Percentiles rank a stretch among this genome's conserved stretches.
Evolutionary conservation across 2,329 filamentous ascomycete genomes (phyloP).

Genomic region (Aspergillus sergii): DNA sequence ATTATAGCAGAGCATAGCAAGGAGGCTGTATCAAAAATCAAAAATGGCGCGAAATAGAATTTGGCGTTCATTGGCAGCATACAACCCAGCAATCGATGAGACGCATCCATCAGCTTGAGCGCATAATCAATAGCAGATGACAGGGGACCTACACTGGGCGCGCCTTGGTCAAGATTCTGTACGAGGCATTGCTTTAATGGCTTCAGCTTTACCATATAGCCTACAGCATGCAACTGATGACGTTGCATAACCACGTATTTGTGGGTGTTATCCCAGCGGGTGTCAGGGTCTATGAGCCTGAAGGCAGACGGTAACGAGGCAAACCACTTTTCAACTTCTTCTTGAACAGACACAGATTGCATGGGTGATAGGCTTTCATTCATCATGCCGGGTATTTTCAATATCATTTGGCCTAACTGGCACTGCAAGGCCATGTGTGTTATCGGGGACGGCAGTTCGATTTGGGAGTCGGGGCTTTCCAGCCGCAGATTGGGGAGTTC

Average conservation of each 20-base stretch:
- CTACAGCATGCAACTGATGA: conserved; percentile 48
- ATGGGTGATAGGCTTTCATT: conserved; percentile 12
- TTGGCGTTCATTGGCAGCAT: conserved; percentile 49
- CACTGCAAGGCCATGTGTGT: conserved; percentile 47
- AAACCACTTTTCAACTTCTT: conserved; percentile 48
- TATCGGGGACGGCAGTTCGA: conserved; percentile 47
- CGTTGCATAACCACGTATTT: conserved; percentile 52
- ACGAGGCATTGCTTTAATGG: conserved; percentile 53
- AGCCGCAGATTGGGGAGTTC: conserved; percentile 46
- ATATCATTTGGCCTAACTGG: conserved; percentile 38
- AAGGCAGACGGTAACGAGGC: conserved; percentile 47
- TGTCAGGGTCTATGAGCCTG: conserved; percentile 45
- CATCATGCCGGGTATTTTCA: conserved; percentile 20
- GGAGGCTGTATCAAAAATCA: conserved; percentile 56
- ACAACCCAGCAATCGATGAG: conserved; percentile 47
- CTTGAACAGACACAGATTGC: conserved; percentile 32
- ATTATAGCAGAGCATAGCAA: conserved; percentile 55
- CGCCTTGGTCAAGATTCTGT: conserved; percentile 27
- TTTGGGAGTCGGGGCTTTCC: conserved; percentile 29
- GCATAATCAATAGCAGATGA: conserved; percentile 48
- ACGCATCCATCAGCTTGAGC: conserved; percentile 46
- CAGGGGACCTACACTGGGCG: conserved; percentile 37
- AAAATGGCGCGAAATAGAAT: conserved; percentile 54
- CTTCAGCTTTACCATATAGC: conserved; percentile 50
- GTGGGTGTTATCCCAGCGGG: conserved; percentile 42